Evolutionary conservation across 345 rosid species (phyloP).

Genomic region (Rhizophora mangle): DNA sequence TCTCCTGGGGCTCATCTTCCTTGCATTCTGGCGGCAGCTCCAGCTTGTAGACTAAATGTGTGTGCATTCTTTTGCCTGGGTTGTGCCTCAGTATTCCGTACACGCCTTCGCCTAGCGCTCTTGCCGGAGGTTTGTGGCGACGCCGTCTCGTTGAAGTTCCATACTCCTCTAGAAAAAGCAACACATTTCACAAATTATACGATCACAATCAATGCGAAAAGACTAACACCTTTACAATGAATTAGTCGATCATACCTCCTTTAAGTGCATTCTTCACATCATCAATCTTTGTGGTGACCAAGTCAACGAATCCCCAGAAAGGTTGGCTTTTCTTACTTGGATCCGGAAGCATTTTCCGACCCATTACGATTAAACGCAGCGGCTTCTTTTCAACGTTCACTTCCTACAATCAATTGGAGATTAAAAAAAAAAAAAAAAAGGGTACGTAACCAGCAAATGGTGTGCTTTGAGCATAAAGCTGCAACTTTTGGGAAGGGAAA

Average conservation of each 20-base stretch:
- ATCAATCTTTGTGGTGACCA: conserved; percentile 59
- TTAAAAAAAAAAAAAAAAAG: not conserved
- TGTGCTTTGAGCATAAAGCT: not conserved
- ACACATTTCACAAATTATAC: too few species aligned
- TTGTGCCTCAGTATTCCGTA: conserved; percentile 67
- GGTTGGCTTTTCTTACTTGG: conserved; percentile 54
- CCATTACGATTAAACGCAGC: conserved; percentile 63
- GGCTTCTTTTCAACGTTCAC: conserved; percentile 57
- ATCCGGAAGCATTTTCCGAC: conserved; percentile 65
- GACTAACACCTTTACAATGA: not conserved
- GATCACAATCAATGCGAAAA: not conserved
- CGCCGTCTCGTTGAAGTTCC: conserved; percentile 62
- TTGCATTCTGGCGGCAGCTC: conserved; percentile 45
- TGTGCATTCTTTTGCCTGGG: conserved; percentile 42
- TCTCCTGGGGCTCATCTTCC: conserved; percentile 56
- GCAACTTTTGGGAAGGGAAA: not conserved
- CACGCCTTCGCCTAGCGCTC: conserved; percentile 72
- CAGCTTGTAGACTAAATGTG: conserved; percentile 71
- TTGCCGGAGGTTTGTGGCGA: conserved; percentile 42
- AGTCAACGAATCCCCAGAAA: conserved; percentile 73
- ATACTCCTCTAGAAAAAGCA: conserved; percentile 46
- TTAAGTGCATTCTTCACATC: conserved; percentile 51
- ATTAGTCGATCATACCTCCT: conserved; percentile 38
- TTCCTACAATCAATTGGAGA: conserved; percentile 24
- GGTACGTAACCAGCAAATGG: too few species aligned